Percentiles rank a stretch among this genome's conserved stretches.
These are phyloP conservation scores for Typha latifolia DNA, from an alignment of 176 grass and related monocot genomes.

Conservation along the genomic window DNA sequence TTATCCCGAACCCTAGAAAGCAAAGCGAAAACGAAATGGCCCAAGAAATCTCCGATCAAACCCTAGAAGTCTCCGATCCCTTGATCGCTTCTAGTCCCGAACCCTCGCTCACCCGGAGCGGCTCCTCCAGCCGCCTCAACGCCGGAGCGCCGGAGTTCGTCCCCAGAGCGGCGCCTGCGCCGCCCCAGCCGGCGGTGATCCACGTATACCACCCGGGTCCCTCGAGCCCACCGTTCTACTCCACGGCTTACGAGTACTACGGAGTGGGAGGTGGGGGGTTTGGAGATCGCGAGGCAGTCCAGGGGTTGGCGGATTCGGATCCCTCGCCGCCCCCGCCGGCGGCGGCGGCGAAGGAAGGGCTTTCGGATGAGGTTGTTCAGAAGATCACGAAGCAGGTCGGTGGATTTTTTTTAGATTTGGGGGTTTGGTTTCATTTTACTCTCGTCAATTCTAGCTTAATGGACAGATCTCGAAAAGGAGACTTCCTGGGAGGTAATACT, in stretches of 20 bases:
- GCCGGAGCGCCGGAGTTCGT: conserved; percentile 90
- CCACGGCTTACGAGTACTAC: conserved; percentile 57
- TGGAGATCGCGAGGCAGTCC: conserved; percentile 34
- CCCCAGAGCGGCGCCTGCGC: conserved; percentile 35
- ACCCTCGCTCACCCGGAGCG: conserved; percentile 34
- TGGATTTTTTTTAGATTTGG: conserved; percentile 11
- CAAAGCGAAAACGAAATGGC: conserved; percentile 43
- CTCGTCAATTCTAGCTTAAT: neutral
- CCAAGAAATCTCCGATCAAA: conserved; percentile 37
- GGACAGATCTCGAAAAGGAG: neutral
- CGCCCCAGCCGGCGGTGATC: conserved; percentile 32
- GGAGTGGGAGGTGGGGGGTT: conserved; percentile 5
- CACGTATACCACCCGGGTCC: conserved; percentile 37
- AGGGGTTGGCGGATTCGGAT: conserved; percentile 20
- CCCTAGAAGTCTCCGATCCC: conserved; percentile 11
- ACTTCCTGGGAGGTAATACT: neutral
- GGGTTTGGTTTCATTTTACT: conserved; percentile 11
- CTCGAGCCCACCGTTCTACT: conserved; percentile 40
- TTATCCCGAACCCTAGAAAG: neutral
- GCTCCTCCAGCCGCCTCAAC: conserved; percentile 71
- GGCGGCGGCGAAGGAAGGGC: conserved; percentile 31
- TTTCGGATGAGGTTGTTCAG: conserved; percentile 57
- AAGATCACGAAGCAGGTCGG: conserved; percentile 86
- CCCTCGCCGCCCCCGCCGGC: conserved; percentile 4
- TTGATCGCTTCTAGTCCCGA: conserved; percentile 6